These are phyloP conservation scores for Cladosporium phlei DNA, from an alignment of 2,329 filamentous ascomycete genomes.

Conservation along the genomic window DNA sequence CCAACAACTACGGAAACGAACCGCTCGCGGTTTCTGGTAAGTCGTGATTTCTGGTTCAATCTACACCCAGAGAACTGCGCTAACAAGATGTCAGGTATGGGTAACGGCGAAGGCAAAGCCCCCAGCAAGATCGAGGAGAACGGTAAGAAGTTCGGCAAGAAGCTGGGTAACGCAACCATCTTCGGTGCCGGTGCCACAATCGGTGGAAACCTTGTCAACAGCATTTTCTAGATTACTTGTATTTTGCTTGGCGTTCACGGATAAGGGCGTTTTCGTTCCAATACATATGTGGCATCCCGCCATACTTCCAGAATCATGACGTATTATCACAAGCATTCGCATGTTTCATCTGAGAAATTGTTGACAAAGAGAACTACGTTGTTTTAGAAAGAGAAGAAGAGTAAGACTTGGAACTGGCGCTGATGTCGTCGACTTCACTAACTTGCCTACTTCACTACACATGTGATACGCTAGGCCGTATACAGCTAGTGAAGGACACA, in stretches of 20 bases:
- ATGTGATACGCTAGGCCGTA: too few species aligned
- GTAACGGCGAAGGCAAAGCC: constrained; percentile 45
- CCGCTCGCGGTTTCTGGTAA: constrained; percentile 66
- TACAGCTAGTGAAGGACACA: too few species aligned
- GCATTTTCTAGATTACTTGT: constrained; percentile 63
- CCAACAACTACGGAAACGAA: constrained; percentile 49
- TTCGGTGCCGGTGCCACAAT: constrained; percentile 91
- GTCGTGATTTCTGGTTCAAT: not conserved
- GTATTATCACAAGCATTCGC: too few species aligned
- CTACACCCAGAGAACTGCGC: too few species aligned
- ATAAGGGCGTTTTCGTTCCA: not conserved
- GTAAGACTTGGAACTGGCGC: too few species aligned
- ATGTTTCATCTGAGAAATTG: too few species aligned
- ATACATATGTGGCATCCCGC: too few species aligned
- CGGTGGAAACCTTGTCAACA: constrained; percentile 83
- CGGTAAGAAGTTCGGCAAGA: constrained; percentile 96
- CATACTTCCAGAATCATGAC: too few species aligned
- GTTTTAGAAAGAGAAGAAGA: too few species aligned
- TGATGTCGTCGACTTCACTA: too few species aligned
- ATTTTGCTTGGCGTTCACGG: not conserved
- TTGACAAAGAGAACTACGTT: too few species aligned
- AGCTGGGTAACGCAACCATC: constrained; percentile 77
- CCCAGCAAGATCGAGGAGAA: constrained; percentile 63
- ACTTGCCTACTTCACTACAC: too few species aligned
- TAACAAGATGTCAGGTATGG: constrained; percentile 17